A percentile compares a stretch with the other conserved stretches of the same genome.
Conservation (phyloP, 2,329 filamentous ascomycete genomes). For the Plenodomus tracheiphilus region DNA sequence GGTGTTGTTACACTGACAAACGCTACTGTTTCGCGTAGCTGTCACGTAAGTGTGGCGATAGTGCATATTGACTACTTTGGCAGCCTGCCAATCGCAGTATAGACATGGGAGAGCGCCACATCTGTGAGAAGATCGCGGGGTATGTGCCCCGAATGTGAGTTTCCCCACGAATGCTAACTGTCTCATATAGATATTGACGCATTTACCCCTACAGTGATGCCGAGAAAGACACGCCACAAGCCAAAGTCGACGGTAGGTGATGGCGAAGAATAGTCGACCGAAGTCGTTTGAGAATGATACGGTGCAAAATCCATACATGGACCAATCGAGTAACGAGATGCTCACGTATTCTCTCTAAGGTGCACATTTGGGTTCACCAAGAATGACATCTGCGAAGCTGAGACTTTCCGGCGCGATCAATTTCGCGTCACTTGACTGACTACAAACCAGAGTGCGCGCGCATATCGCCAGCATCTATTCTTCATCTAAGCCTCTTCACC, state of each 20-base stretch:
- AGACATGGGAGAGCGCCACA: conserved; percentile 13
- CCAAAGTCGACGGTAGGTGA: neutral
- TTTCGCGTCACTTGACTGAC: neutral
- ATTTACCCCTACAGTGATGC: conserved; percentile 9
- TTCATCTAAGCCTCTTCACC: conserved; percentile 39
- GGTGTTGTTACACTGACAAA: neutral
- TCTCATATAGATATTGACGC: conserved; percentile 38
- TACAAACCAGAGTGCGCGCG: conserved; percentile 11
- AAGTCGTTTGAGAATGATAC: neutral
- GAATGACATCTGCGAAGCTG: neutral
- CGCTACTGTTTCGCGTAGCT: neutral
- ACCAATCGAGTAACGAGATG: neutral
- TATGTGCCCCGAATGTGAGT: conserved; percentile 19
- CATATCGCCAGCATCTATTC: conserved; percentile 24
- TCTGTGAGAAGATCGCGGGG: conserved; percentile 32
- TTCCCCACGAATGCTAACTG: conserved; percentile 22
- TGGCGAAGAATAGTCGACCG: neutral
- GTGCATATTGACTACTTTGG: neutral
- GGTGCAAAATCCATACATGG: neutral
- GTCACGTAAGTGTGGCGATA: neutral
- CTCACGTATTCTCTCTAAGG: neutral
- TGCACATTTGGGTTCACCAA: neutral
- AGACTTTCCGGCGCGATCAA: neutral
- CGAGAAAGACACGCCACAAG: conserved; percentile 4
- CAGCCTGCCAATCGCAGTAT: conserved; percentile 9